phyloP scores from a whole-genome alignment of 1,284 basidiomycete genomes.

The Sanghuangporus weigelae region DNA sequence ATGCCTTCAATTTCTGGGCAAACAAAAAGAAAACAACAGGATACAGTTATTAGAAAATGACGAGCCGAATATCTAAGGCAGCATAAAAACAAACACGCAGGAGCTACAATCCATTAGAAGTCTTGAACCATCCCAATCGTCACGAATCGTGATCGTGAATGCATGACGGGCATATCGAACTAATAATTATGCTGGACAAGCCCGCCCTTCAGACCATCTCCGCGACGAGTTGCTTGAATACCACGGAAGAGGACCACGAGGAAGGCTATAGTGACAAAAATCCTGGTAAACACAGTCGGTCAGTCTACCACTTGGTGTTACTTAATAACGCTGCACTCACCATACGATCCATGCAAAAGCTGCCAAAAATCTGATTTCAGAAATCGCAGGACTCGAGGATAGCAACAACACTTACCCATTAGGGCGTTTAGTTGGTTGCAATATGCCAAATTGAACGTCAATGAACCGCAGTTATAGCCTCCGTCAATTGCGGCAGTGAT shows the following conservation, averaged over 20 bases:
- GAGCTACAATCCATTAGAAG: background rate
- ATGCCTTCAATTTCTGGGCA: too few relatives aligned
- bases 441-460: conserved; percentile 41
- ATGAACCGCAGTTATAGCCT: conserved; percentile 54
- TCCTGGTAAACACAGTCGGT: conserved; percentile 31
- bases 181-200: conserved; percentile 31
- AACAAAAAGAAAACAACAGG: too few relatives aligned
- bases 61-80: too few relatives aligned
- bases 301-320: background rate
- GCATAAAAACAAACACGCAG: too few relatives aligned
- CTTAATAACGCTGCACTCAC: conserved; percentile 31
- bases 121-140: background rate
- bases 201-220: conserved; percentile 50
- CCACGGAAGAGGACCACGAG: conserved; percentile 49
- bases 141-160: background rate
- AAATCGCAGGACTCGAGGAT: background rate
- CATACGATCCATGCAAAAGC: conserved; percentile 57
- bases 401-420: conserved; percentile 29
- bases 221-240: conserved; percentile 43
- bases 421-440: conserved; percentile 63
- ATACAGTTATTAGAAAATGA: too few relatives aligned
- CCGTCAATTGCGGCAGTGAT: conserved; percentile 63
- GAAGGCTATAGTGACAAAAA: conserved; percentile 48
- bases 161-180: background rate
- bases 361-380: background rate